These are phyloP conservation scores for Pyronema domesticum DNA, from an alignment of 495 filamentous ascomycete genomes.

Conservation along the genomic window DNA sequence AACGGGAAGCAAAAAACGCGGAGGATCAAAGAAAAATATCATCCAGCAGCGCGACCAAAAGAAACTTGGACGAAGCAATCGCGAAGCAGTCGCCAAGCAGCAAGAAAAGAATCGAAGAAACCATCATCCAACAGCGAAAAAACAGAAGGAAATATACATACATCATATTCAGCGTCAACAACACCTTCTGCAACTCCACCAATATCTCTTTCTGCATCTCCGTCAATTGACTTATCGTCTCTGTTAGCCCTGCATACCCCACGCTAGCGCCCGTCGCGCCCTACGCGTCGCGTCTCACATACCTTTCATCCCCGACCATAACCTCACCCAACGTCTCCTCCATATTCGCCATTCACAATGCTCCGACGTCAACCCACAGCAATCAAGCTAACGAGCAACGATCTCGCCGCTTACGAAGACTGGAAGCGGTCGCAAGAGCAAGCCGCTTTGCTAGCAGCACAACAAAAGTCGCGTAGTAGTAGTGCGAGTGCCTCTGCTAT, in stretches of 20 bases:
- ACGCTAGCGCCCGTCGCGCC: no score
- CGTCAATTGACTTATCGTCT: conserved; percentile 9
- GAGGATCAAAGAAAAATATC: no score
- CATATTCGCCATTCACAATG: conserved; percentile 35
- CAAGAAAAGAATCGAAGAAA: no score
- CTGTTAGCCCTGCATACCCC: no score
- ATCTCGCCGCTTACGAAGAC: conserved; percentile 61
- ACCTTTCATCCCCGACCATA: conserved; percentile 14
- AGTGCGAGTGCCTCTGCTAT: no score
- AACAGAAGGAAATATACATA: neutral
- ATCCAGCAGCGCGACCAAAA: neutral
- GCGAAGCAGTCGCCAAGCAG: no score
- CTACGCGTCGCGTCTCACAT: conserved; percentile 1
- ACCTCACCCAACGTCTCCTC: neutral
- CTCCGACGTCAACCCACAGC: conserved; percentile 65
- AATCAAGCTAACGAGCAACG: conserved; percentile 60
- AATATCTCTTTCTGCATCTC: conserved; percentile 17
- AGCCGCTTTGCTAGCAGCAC: no score
- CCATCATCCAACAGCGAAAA: neutral
- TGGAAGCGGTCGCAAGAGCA: conserved; percentile 2
- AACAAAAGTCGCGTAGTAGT: no score
- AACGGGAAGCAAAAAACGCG: no score
- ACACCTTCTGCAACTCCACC: conserved; percentile 18
- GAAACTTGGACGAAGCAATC: no score
- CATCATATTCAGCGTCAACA: conserved; percentile 18